A percentile compares a stretch with the other conserved stretches of the same genome.
phyloP scores from a whole-genome alignment of 805 yeast genomes.

The Nadsonia fulvescens region DNA sequence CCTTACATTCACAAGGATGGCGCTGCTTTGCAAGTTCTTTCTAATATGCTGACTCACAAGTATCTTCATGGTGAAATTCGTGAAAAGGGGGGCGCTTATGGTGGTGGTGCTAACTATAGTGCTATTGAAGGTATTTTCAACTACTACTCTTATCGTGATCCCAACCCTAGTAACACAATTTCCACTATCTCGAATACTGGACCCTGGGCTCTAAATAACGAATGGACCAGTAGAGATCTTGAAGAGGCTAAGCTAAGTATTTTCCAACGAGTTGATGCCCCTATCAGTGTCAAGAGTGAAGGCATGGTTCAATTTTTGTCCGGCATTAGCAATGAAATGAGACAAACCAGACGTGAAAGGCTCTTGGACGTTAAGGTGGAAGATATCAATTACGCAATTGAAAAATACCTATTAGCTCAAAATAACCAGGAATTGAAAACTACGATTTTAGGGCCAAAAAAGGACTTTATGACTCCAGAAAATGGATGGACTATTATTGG shows the following conservation, averaged over 20 bases:
- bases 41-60: slow-evolving; percentile 67
- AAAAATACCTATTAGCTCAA: slow-evolving; percentile 36
- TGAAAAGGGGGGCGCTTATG: slow-evolving; percentile 95
- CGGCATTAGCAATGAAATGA: slow-evolving; percentile 60
- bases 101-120: slow-evolving; percentile 80
- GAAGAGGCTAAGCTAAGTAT: slow-evolving; percentile 82
- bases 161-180: slow-evolving; percentile 59
- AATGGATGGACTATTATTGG: too few species aligned
- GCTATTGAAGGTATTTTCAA: slow-evolving; percentile 66
- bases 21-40: slow-evolving; percentile 65
- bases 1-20: slow-evolving; percentile 56
- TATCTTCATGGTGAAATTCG: slow-evolving; percentile 77
- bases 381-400: slow-evolving; percentile 51
- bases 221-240: slow-evolving; percentile 47
- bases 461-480: too few species aligned
- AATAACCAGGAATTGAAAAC: slow-evolving; percentile 1
- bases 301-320: slow-evolving; percentile 49
- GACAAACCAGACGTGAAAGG: slow-evolving; percentile 60
- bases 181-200: slow-evolving; percentile 38
- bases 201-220: slow-evolving; percentile 26
- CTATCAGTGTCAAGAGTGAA: slow-evolving; percentile 62
- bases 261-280: slow-evolving; percentile 86
- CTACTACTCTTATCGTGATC: slow-evolving; percentile 87
- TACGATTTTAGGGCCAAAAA: slow-evolving; percentile 1
- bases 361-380: slow-evolving; percentile 45